These are phyloP conservation scores for Paecilomyces variotii DNA, from an alignment of 2,329 filamentous ascomycete species.

Conservation along the genomic window DNA sequence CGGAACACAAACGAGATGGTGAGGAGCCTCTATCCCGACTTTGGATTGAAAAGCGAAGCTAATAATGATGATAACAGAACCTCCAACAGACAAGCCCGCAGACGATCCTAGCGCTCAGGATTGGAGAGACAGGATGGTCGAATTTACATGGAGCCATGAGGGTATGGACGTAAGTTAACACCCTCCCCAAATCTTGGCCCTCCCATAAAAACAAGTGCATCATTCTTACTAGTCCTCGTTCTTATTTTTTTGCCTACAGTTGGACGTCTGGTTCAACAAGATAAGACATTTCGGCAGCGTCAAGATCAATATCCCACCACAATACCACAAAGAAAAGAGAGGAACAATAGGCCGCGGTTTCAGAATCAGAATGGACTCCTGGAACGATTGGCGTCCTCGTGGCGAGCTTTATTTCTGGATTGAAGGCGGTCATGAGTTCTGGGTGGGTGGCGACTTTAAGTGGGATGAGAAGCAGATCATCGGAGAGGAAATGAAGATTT, in stretches of 20 bases:
- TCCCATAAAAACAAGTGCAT: not conserved
- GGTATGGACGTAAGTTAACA: not conserved
- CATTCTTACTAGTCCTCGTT: not conserved
- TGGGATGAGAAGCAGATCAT: not conserved
- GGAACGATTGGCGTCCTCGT: not conserved
- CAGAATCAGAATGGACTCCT: not conserved
- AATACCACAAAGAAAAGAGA: not conserved
- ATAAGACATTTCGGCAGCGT: not conserved
- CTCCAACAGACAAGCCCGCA: not conserved
- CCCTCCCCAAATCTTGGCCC: too few species aligned
- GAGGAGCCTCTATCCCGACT: not conserved
- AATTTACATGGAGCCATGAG: not conserved
- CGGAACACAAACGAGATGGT: not conserved
- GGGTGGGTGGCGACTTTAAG: not conserved
- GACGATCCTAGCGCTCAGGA: not conserved
- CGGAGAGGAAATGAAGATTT: not conserved
- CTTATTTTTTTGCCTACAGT: not conserved
- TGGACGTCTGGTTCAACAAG: not conserved
- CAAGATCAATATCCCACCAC: not conserved
- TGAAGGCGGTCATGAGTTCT: not conserved
- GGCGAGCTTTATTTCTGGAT: not conserved
- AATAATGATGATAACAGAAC: not conserved
- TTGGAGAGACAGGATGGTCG: not conserved
- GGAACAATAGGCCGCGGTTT: not conserved
- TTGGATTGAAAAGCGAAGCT: not conserved